Base-by-base conservation (phyloP, 164 flowering plant species). In the Vitis labrusca region DNA sequence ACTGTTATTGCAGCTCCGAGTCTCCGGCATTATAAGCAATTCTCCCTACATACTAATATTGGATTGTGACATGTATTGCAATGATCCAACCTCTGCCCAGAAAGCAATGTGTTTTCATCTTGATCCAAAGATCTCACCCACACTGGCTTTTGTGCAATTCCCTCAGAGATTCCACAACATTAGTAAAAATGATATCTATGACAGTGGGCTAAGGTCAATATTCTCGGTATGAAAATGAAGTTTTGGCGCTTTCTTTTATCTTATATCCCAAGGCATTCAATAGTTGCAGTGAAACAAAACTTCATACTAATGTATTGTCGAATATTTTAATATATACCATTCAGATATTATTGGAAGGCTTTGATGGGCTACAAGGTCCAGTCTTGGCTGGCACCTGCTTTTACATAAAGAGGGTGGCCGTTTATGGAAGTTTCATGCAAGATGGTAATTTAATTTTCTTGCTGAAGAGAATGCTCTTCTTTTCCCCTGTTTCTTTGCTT, bases 41-140 rank as follows among this genome's bases (percentile, higher is more conserved):
- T 73, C 85, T 2, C 83, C 89, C 2, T 82, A 78, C 72, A 66
- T 85, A 61, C 63, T 88, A 17, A 78, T 74, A 16, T 52, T 85
- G 37, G 91, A 88, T 23, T 85, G 91, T 67, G 89, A 88, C 80
- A 83, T 81, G 86, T 76, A 79, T 72, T 82, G 82, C 68, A 80
- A 84, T 60, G 91, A 88, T 63, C 76, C 86, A 15, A 63, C 69
- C 8, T 82, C 91, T 2, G 85, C 89, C 3, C 70, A 79, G 14
- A 85, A 79, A 71, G 87, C 89, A 10, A 84, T 87, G 89, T 85
- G 88, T 32, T 87, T 79, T 62, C 80, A 79, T 52, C 76, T 83
- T 44, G 88, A 88, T 72, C 83, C 81, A 0, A 71, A 70, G 12
- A 59, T 73, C 2, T 75, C 82, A 52, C 49, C 76, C 17, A 52